Evolutionary conservation across 805 yeast genomes (phyloP).

Genomic region (Yamadazyma olivae): DNA sequence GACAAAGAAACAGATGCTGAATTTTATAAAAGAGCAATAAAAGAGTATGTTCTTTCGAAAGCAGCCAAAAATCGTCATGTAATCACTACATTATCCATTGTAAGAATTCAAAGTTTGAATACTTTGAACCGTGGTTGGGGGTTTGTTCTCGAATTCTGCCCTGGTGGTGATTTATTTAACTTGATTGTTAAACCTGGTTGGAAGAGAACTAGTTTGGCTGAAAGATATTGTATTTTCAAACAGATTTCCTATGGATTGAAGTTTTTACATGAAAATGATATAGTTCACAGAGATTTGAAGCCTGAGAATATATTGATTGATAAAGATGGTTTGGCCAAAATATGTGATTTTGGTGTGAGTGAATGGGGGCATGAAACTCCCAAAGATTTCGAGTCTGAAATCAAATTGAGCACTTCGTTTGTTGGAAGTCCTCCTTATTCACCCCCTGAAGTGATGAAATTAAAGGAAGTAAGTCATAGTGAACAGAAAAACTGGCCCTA

Average conservation of each 20-base stretch:
- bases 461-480: conserved; percentile 32
- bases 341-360: conserved; percentile 78
- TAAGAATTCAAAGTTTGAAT: conserved; percentile 55
- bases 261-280: conserved; percentile 61
- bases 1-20: conserved; percentile 60
- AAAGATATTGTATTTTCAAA: conserved; percentile 65
- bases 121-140: conserved; percentile 72
- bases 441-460: conserved; percentile 69
- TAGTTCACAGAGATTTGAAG: conserved; percentile 71
- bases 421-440: conserved; percentile 83
- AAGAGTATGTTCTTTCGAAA: conserved; percentile 63
- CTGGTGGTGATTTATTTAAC: conserved; percentile 59
- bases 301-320: conserved; percentile 71
- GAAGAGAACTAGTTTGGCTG: conserved; percentile 48
- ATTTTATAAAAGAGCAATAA: conserved; percentile 61
- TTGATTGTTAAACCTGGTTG: conserved; percentile 56
- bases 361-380: conserved; percentile 57
- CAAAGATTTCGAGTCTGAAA: conserved; percentile 44
- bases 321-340: conserved; percentile 56
- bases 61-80: conserved; percentile 58
- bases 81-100: conserved; percentile 50
- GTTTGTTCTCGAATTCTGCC: conserved; percentile 61
- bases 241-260: conserved; percentile 62
- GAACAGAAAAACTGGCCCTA: conserved; percentile 43
- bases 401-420: conserved; percentile 41